Base-by-base conservation (phyloP, 495 filamentous ascomycete species). In the Penicillium waksmanii region DNA sequence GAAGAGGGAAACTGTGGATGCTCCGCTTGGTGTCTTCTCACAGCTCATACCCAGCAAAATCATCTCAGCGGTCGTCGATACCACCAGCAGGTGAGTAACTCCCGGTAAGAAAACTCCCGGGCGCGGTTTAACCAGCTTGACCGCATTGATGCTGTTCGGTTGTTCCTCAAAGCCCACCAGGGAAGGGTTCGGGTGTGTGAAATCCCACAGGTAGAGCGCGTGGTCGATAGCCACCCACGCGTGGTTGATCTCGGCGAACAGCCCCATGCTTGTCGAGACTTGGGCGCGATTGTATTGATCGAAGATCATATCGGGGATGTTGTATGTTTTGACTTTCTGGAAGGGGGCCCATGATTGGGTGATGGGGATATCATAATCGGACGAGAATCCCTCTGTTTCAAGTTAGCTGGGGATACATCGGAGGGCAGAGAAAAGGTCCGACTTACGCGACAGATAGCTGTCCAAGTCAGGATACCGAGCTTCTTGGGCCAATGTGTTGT, bases 221-320 rank as follows among this genome's bases (percentile, higher is more conserved):
- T 95, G 96, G 75, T 99, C 95, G 67, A 99, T 96, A 1, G 90
- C 83, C 19, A 96, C 88, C 93, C 94, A 99, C 46, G 93, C 94
- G 76, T 97, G 93, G 58, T 91, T 91, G 63, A 99, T 73, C 70
- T 92, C 89, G 19, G 95, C 90, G 72, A 99, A 97, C 40, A 98
- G 75, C 19, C 95, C 95, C 87, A 98, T 96, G 67, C 82, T 85
- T 11, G 94, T 95, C 23, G 87, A 87, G 2, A 96, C 85, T 61
- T 93, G 85, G 48, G 89, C 89, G 19, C 82, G 77, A 71, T 99
- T 96, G 70, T 93, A 91, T 65, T 96, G 93, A 56, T 91, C 88
- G 66, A 97, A 92, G 34, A 98, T 88, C 58, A 82, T 80, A 60
- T 97, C 90, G 36, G 95, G 95, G 25, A 98, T 92, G 54, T 88